phyloP scores from a whole-genome alignment of 176 grass and related monocot genomes.

The Zizania latifolia region DNA sequence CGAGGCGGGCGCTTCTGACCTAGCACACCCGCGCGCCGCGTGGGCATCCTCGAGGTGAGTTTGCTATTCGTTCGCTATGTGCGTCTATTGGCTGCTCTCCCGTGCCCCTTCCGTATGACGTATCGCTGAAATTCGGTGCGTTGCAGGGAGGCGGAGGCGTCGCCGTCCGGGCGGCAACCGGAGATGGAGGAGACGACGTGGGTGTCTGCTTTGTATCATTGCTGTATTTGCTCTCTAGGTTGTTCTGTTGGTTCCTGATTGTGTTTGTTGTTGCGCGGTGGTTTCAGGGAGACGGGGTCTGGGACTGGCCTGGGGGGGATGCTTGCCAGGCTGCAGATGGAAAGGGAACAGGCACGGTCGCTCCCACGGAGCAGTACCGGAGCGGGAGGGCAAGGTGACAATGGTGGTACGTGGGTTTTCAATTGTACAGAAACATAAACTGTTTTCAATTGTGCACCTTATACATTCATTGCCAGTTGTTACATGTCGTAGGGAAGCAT shows the following conservation, averaged over 20 bases:
- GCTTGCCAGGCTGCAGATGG: conserved; percentile 45
- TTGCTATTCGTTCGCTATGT: neutral
- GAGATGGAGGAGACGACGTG: conserved; percentile 24
- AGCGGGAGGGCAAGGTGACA: neutral
- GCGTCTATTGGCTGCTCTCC: too few relatives aligned
- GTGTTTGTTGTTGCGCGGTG: neutral
- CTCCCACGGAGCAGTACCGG: neutral
- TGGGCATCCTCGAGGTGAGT: conserved; percentile 11
- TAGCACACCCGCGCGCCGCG: neutral
- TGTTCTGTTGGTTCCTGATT: neutral
- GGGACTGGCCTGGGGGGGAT: conserved; percentile 39
- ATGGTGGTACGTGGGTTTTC: conserved; percentile 24
- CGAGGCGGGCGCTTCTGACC: neutral
- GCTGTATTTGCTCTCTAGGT: neutral
- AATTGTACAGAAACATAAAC: neutral
- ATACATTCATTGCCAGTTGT: neutral
- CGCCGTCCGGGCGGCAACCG: neutral
- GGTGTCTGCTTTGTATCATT: conserved; percentile 2
- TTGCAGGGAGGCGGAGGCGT: conserved; percentile 25
- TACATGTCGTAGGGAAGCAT: neutral
- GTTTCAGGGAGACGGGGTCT: conserved; percentile 12
- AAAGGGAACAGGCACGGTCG: conserved; percentile 19
- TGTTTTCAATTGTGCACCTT: neutral
- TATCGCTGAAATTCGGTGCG: conserved; percentile 12
- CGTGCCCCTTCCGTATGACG: neutral